phyloP scores from a whole-genome alignment of 2,329 filamentous ascomycete genomes.

The Talaromyces sp. region DNA sequence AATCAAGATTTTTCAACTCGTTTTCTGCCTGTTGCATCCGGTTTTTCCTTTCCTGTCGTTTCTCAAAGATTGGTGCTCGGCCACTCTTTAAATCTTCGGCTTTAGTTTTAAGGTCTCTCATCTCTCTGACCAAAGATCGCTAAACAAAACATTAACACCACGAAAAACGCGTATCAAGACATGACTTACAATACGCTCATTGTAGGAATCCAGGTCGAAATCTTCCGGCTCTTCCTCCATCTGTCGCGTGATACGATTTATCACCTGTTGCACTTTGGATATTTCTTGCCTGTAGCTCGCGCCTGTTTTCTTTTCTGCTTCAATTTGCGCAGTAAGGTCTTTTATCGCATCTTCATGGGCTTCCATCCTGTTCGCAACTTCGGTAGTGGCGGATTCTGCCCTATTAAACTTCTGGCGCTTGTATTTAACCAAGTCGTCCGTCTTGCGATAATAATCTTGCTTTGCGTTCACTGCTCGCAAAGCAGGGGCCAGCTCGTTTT shows the following conservation, averaged over 20 bases:
- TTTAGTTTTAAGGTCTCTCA: conserved; percentile 31
- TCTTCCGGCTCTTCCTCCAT: conserved; percentile 58
- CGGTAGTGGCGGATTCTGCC: conserved; percentile 47
- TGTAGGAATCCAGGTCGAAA: conserved; percentile 67
- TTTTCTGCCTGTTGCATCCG: conserved; percentile 39
- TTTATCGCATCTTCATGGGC: conserved; percentile 33
- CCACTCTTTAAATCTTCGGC: conserved; percentile 40
- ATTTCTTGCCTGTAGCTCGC: conserved; percentile 50
- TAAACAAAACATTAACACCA: conserved; percentile 31
- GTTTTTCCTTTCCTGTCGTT: conserved; percentile 30
- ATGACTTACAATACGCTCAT: conserved; percentile 62
- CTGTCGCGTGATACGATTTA: conserved; percentile 60
- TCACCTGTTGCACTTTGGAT: conserved; percentile 47
- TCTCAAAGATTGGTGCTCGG: conserved; percentile 23
- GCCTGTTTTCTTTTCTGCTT: conserved; percentile 49
- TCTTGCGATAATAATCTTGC: conserved; percentile 54
- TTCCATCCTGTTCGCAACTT: conserved; percentile 37
- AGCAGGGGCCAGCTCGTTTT: conserved; percentile 61
- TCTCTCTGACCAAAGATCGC: conserved; percentile 50
- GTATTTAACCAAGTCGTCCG: conserved; percentile 52
- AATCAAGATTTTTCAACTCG: conserved; percentile 60
- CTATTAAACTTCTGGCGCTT: conserved; percentile 52
- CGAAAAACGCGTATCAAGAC: not conserved
- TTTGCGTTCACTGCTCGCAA: conserved; percentile 66
- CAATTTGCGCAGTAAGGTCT: conserved; percentile 35